Evolutionary conservation across 305 asterid genomes (phyloP), one percentile per base, ranked within the genome.

Genomic region (Rubia peregrina): DNA sequence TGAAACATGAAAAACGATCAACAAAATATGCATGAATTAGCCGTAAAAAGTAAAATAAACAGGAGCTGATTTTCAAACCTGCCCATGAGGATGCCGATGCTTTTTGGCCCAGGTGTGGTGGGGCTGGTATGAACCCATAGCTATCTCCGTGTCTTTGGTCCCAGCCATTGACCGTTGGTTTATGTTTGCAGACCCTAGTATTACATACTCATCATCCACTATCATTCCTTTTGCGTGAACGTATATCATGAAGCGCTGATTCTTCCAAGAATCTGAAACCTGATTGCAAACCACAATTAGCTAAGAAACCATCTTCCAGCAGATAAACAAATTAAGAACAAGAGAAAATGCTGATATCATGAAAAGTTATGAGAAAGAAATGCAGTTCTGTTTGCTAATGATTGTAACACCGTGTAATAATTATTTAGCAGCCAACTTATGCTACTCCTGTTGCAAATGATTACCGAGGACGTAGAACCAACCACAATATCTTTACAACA

Each of bases 141-240:
- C 97, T 62, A 90, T 89, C 85, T 92, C 98, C 1, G 97, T 87
- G 83, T 92, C 98, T 74, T 86, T 92, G 5, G 97, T 73, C 64
- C 97, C 97, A 69, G 97, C 98, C 96, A 90, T 85, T 10, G 98
- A 92, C 81, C 98, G 84, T 77, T 92, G 97, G 77, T 92, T 92
- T 74, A 92, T 85, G 80, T 90, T 92, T 72, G 98, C 98, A 17
- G 98, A 92, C 55, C 98, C 98, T 38, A 92, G 69, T 68, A 90
- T 90, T 69, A 90, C 83, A 70, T 92, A 92, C 80, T 90, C 97
- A 40, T 92, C 98, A 81, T 92, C 98, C 72, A 90, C 97, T 66
- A 92, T 79, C 97, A 92, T 92, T 74, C 97, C 98, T 78, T 92
- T 92, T 69, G 98, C 95, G 77, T 92, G 98, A 75, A 90, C 98